Evolutionary conservation across 306 rosid species (phyloP).

Genomic region (Vigna angularis): DNA sequence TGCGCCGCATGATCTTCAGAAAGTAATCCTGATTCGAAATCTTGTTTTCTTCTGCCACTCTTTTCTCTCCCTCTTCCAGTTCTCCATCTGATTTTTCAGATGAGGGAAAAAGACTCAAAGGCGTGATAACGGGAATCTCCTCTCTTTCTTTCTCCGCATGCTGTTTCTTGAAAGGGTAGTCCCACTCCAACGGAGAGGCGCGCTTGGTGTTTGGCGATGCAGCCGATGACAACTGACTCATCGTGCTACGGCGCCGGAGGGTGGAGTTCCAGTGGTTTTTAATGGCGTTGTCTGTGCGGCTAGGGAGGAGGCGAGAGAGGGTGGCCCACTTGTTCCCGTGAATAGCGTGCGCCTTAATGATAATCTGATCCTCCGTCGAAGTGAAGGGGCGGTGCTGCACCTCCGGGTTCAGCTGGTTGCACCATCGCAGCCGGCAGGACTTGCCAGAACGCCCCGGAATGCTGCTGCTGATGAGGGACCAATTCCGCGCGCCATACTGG

Average conservation of each 20-base stretch:
- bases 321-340: constrained; percentile 98
- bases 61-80: neutral
- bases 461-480: constrained; percentile 78
- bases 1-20: constrained; percentile 51
- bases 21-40: neutral
- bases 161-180: constrained; percentile 46
- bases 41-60: neutral
- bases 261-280: constrained; percentile 98
- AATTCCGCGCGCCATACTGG: constrained; percentile 75
- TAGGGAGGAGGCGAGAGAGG: constrained; percentile 82
- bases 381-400: constrained; percentile 90
- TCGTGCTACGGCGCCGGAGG: constrained; percentile 62
- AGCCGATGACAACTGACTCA: constrained; percentile 15
- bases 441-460: constrained; percentile 89
- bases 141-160: constrained; percentile 25
- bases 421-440: constrained; percentile 89
- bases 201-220: constrained; percentile 10
- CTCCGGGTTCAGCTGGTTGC: constrained; percentile 90
- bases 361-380: constrained; percentile 64
- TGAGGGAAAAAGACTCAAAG: constrained; percentile 60
- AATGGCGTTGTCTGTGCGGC: constrained; percentile 91
- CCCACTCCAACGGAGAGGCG: neutral
- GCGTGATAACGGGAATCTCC: constrained; percentile 52
- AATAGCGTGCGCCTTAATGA: constrained; percentile 65
- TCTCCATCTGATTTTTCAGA: constrained; percentile 34